phyloP scores from a whole-genome alignment of 371 early-diverging fungal species.

The Dentiscutata heterogama region DNA sequence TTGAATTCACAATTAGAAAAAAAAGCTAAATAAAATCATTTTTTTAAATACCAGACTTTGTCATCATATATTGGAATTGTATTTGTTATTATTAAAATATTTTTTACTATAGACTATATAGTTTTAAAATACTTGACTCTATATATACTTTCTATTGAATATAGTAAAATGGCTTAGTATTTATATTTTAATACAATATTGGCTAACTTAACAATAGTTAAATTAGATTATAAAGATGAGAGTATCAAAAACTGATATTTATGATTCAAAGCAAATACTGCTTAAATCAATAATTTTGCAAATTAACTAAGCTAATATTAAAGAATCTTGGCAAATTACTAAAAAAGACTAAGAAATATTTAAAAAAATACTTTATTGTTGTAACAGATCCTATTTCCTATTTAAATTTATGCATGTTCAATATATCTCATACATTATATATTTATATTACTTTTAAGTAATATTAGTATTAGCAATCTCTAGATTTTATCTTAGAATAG shows the following conservation, averaged over 20 bases:
- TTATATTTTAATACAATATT: no score
- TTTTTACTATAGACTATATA: not conserved
- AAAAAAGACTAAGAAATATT: not conserved
- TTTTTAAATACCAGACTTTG: not conserved
- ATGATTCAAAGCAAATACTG: not conserved
- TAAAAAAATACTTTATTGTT: not conserved
- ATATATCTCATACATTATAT: slow-evolving; percentile 23
- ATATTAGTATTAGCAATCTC: not conserved
- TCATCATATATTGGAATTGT: not conserved
- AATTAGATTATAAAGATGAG: not conserved
- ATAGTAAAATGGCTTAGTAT: no score
- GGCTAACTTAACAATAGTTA: no score
- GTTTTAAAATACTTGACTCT: no score
- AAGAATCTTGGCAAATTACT: slow-evolving; percentile 16
- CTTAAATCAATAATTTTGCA: not conserved
- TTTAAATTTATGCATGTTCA: slow-evolving; percentile 4
- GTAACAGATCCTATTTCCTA: slow-evolving; percentile 9
- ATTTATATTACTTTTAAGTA: not conserved
- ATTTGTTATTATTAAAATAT: not conserved
- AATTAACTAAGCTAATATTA: slow-evolving; percentile 2
- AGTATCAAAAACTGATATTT: not conserved
- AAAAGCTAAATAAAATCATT: not conserved
- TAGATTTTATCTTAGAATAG: not conserved
- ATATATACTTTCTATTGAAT: no score
- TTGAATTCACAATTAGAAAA: slow-evolving; percentile 1